A percentile compares a stretch with the other conserved stretches of the same genome.
phyloP scores from a whole-genome alignment of 495 filamentous ascomycete genomes.

The Lasiosphaeris hirsuta region DNA sequence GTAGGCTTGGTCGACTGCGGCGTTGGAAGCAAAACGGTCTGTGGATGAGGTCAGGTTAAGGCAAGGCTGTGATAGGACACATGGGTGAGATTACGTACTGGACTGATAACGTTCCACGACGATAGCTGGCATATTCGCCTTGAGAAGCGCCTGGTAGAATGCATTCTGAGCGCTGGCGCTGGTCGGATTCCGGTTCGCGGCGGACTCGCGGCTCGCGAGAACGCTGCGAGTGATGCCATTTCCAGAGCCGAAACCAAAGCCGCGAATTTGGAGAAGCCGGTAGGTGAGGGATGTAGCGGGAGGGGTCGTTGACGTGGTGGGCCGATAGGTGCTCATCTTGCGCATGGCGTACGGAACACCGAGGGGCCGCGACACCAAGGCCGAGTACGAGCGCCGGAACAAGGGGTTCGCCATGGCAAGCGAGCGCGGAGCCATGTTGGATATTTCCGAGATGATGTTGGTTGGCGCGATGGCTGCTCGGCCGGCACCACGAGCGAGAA shows the following conservation, averaged over 20 bases:
- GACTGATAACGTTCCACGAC: conserved; percentile 84
- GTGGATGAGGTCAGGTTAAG: background rate
- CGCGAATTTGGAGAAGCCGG: conserved; percentile 26
- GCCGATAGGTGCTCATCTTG: conserved; percentile 29
- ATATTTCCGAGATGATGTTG: conserved; percentile 28
- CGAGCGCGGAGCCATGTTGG: conserved; percentile 27
- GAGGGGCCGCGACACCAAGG: conserved; percentile 23
- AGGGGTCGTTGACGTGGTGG: conserved; percentile 10
- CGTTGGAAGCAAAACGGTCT: conserved; percentile 71
- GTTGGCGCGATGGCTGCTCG: conserved; percentile 15
- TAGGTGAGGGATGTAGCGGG: background rate
- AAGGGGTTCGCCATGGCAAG: conserved; percentile 39
- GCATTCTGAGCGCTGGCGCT: conserved; percentile 84
- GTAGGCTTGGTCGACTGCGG: conserved; percentile 69
- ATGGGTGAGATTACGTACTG: conserved; percentile 36
- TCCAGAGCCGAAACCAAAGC: conserved; percentile 40
- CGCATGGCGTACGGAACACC: conserved; percentile 21
- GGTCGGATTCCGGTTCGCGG: conserved; percentile 84
- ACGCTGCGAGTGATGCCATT: conserved; percentile 43
- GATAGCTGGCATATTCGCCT: conserved; percentile 88
- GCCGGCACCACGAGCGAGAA: conserved; percentile 17
- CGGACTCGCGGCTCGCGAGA: conserved; percentile 63
- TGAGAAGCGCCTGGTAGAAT: conserved; percentile 88
- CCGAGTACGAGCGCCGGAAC: conserved; percentile 25
- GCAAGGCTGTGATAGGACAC: background rate